Conservation (phyloP, 2,329 filamentous ascomycete genomes). For the Rutstroemia sydowiana region DNA sequence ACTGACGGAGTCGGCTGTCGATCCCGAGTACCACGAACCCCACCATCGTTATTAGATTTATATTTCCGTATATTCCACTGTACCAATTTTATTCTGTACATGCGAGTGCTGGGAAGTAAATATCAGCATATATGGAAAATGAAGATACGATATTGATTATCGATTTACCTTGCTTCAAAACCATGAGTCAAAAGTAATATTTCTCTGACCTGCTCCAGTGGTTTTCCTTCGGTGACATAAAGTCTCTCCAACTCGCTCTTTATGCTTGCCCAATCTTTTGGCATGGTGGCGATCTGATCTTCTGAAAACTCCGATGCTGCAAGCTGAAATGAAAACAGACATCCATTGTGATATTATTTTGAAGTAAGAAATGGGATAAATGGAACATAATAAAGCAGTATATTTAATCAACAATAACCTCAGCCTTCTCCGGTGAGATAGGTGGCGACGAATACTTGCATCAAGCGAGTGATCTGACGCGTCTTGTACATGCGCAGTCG, state of each 20-base stretch:
- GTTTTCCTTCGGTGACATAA: constrained; percentile 12
- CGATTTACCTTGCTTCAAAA: constrained; percentile 17
- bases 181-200: constrained; percentile 10
- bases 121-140: background rate
- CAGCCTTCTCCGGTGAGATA: background rate
- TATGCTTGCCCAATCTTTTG: constrained; percentile 16
- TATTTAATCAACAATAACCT: background rate
- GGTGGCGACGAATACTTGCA: background rate
- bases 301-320: background rate
- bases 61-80: constrained; percentile 12
- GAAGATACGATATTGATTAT: background rate
- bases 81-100: constrained; percentile 13
- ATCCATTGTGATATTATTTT: background rate
- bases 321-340: background rate
- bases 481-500: background rate
- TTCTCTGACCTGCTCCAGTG: constrained; percentile 14
- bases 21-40: background rate
- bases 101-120: constrained; percentile 7
- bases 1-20: background rate
- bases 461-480: background rate
- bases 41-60: constrained; percentile 8
- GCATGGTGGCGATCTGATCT: constrained; percentile 10
- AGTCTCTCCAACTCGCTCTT: constrained; percentile 16
- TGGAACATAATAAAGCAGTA: background rate
- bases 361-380: background rate